Percentiles rank a stretch among this genome's conserved stretches.
phyloP scores from a whole-genome alignment of 768 basidiomycete species.

The Amanita phalloides region DNA sequence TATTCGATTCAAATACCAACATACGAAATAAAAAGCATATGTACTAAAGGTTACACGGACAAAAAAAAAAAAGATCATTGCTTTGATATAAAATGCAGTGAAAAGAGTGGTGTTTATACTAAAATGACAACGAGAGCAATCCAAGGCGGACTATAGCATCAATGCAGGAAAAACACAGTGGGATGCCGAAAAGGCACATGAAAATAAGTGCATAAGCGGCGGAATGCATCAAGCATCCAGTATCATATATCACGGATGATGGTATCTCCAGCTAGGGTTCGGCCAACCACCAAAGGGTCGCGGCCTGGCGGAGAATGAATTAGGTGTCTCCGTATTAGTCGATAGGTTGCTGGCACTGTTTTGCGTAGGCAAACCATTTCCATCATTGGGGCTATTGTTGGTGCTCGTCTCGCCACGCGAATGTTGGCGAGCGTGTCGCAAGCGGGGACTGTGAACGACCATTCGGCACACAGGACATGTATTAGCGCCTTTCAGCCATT shows the following conservation, averaged over 20 bases:
- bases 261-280: neutral
- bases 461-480: conserved; percentile 80
- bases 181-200: neutral
- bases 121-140: too few species aligned
- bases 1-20: too few species aligned
- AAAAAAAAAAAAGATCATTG: too few species aligned
- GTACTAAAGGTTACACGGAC: too few species aligned
- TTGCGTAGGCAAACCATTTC: neutral
- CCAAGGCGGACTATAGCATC: too few species aligned
- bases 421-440: neutral
- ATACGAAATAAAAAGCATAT: too few species aligned
- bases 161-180: neutral
- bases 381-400: neutral
- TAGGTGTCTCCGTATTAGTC: neutral
- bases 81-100: too few species aligned
- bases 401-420: neutral
- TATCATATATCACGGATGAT: neutral
- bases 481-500: conserved; percentile 70
- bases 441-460: conserved; percentile 23
- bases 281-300: neutral
- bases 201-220: neutral
- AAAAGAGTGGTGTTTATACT: too few species aligned
- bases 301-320: neutral
- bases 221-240: neutral
- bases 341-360: neutral